A percentile compares a stretch with the other conserved stretches of the same genome.
Conservation (phyloP, 208 protist genomes). For the Porcisia hertigi region DNA sequence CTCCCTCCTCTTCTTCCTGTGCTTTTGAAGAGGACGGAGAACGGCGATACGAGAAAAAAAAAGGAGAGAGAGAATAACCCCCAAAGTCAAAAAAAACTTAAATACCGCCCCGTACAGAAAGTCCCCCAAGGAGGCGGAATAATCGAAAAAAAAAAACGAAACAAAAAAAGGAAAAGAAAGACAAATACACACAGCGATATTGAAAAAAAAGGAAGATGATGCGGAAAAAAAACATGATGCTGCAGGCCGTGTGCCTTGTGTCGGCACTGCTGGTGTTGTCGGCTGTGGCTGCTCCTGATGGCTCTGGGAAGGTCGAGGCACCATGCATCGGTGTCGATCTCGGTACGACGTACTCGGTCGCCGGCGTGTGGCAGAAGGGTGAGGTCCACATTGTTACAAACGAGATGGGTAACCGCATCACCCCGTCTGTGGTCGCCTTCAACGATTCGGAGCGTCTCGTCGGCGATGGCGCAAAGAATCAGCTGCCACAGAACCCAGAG, state of each 20-base stretch:
- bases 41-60: no score
- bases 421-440: constrained; percentile 97
- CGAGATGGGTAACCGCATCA: constrained; percentile 93
- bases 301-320: constrained; percentile 74
- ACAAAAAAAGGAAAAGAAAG: neutral
- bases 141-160: no score
- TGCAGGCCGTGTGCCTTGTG: constrained; percentile 28
- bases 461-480: constrained; percentile 91
- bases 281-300: constrained; percentile 51
- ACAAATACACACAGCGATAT: neutral
- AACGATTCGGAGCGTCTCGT: constrained; percentile 92
- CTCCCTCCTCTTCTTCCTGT: neutral
- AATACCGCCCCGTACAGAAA: neutral
- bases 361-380: constrained; percentile 96
- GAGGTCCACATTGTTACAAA: constrained; percentile 92
- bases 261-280: constrained; percentile 25
- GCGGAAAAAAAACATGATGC: constrained; percentile 7
- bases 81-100: neutral
- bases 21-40: neutral
- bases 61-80: no score
- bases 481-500: constrained; percentile 88
- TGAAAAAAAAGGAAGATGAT: constrained; percentile 7
- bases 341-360: constrained; percentile 97
- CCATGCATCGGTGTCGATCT: constrained; percentile 94
- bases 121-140: no score